phyloP scores from a whole-genome alignment of 1,284 basidiomycete genomes.

The Ustilago esculenta region DNA sequence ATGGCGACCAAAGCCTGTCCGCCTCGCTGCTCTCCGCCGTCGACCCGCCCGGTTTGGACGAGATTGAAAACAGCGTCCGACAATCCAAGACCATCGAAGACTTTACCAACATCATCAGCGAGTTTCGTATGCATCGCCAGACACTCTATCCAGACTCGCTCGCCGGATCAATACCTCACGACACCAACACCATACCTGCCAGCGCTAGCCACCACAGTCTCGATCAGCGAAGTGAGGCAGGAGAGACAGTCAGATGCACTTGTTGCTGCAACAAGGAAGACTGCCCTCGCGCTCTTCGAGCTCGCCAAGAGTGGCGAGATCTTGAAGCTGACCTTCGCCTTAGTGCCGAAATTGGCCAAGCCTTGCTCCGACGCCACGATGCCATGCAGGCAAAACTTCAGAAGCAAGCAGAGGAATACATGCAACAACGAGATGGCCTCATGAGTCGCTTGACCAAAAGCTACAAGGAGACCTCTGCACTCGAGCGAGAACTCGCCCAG shows the following conservation, averaged over 20 bases:
- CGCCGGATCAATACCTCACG: constrained; percentile 9
- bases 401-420: constrained; percentile 64
- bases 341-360: constrained; percentile 86
- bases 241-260: constrained; percentile 25
- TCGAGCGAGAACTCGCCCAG: constrained; percentile 78
- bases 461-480: constrained; percentile 51
- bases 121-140: constrained; percentile 55
- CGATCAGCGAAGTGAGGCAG: constrained; percentile 29
- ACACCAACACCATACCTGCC: constrained; percentile 4
- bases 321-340: constrained; percentile 64
- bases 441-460: constrained; percentile 54
- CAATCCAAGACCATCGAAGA: constrained; percentile 60
- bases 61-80: constrained; percentile 55
- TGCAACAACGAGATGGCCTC: constrained; percentile 56
- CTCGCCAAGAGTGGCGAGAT: constrained; percentile 61
- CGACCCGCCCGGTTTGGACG: constrained; percentile 35
- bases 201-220: constrained; percentile 36
- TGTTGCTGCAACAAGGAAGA: constrained; percentile 62
- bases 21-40: constrained; percentile 43
- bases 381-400: constrained; percentile 76
- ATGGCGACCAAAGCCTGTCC: constrained; percentile 25
- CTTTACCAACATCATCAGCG: constrained; percentile 61
- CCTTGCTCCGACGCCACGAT: constrained; percentile 85
- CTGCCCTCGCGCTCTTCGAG: constrained; percentile 53
- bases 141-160: constrained; percentile 40